Evolutionary conservation across 495 filamentous ascomycete genomes (phyloP).

Genomic region (Ramalina peruviana): DNA sequence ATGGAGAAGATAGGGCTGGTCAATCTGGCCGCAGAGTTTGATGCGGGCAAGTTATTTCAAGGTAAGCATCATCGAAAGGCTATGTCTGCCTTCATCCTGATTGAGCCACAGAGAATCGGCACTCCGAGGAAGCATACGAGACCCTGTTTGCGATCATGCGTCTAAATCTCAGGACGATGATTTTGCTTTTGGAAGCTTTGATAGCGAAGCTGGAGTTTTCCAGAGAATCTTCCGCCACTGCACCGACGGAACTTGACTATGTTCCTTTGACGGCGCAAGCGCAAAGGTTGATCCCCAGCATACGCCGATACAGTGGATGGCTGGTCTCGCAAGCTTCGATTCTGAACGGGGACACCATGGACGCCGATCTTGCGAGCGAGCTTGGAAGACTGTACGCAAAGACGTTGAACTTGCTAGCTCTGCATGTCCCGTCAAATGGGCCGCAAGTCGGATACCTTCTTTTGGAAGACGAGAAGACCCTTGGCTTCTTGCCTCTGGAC

Average conservation of each 20-base stretch:
- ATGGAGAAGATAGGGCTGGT: conserved; percentile 70
- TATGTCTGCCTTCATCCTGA: neutral
- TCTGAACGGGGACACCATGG: conserved; percentile 37
- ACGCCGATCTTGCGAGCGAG: conserved; percentile 42
- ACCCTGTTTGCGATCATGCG: conserved; percentile 61
- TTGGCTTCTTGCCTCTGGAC: conserved; percentile 58
- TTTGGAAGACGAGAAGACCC: conserved; percentile 61
- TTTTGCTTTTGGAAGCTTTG: conserved; percentile 60
- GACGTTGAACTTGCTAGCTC: conserved; percentile 49
- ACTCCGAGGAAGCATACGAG: conserved; percentile 25
- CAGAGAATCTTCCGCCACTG: conserved; percentile 16
- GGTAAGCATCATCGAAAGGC: conserved; percentile 31
- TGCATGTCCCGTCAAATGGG: conserved; percentile 44
- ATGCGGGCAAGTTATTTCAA: conserved; percentile 45
- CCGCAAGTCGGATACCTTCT: conserved; percentile 52
- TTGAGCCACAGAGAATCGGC: conserved; percentile 22
- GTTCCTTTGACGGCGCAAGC: conserved; percentile 44
- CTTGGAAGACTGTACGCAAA: conserved; percentile 54
- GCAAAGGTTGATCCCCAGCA: conserved; percentile 50
- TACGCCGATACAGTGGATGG: conserved; percentile 67
- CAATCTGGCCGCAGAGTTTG: conserved; percentile 72
- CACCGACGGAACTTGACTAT: conserved; percentile 27
- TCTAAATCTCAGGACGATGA: conserved; percentile 71
- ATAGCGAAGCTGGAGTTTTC: conserved; percentile 44
- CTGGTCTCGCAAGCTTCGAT: conserved; percentile 38